Conservation (phyloP, 2,329 filamentous ascomycete genomes). For the Fusarium sp. region DNA sequence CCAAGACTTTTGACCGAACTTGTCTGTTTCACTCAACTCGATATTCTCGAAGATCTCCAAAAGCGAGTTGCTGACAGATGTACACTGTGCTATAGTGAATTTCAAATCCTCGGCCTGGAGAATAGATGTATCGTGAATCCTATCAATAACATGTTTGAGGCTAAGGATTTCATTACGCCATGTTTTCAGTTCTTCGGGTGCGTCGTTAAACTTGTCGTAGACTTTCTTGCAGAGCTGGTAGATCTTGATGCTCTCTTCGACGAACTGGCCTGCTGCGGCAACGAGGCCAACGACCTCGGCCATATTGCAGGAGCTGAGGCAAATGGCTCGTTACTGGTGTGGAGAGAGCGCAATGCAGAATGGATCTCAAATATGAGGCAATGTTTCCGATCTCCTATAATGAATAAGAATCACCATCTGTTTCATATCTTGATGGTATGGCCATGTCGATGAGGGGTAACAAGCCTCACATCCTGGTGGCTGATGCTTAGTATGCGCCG, state of each 20-base stretch:
- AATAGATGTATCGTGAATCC: not conserved
- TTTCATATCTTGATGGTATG: not conserved
- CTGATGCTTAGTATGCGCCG: not conserved
- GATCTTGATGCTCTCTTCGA: slow-evolving; percentile 17
- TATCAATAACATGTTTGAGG: not conserved
- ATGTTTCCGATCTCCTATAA: not conserved
- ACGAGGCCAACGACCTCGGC: slow-evolving; percentile 8
- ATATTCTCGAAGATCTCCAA: not conserved
- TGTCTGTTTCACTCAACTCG: not conserved
- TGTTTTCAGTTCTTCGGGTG: not conserved
- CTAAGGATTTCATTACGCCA: not conserved
- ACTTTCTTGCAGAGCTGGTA: not conserved
- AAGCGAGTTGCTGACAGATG: not conserved
- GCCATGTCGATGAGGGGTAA: not conserved
- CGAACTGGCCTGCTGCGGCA: not conserved
- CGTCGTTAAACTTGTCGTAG: not conserved
- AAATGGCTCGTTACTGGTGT: too few species aligned
- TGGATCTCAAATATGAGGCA: not conserved
- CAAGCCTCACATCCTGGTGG: not conserved
- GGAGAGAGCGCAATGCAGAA: not conserved
- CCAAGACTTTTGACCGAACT: slow-evolving; percentile 2
- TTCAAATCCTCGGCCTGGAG: not conserved
- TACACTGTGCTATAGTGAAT: not conserved
- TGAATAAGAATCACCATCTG: not conserved
- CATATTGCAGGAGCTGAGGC: not conserved